phyloP scores from a whole-genome alignment of 768 basidiomycete genomes.

The Boletus rufocinnamomeus region DNA sequence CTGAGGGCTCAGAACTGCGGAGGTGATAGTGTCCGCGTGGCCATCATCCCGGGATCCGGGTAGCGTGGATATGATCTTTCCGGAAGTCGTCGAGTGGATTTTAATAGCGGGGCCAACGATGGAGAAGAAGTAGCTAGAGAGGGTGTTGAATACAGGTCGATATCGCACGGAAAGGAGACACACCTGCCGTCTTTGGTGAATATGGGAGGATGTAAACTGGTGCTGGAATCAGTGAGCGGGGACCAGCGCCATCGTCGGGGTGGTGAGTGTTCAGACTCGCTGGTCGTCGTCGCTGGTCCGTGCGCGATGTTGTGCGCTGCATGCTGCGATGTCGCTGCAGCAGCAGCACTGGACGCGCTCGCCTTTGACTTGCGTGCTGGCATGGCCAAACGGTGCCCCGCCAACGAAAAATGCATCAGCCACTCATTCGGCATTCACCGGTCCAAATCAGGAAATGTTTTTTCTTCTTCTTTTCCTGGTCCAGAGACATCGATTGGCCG shows the following conservation, averaged over 20 bases:
- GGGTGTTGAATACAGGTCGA: constrained; percentile 15
- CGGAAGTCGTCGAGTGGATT: constrained; percentile 78
- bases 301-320: constrained; percentile 14
- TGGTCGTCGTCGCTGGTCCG: constrained; percentile 14
- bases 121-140: constrained; percentile 82
- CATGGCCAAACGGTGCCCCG: constrained; percentile 16
- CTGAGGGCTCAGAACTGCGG: constrained; percentile 74
- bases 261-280: constrained; percentile 2
- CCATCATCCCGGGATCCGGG: constrained; percentile 48
- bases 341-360: constrained; percentile 42
- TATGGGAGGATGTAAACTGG: constrained; percentile 66
- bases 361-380: constrained; percentile 51
- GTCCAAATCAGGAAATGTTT: constrained; percentile 18
- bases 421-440: constrained; percentile 28
- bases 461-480: background rate
- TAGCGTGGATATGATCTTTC: constrained; percentile 82
- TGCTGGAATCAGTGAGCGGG: constrained; percentile 66
- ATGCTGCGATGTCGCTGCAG: constrained; percentile 12
- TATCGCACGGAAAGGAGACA: constrained; percentile 20
- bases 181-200: constrained; percentile 91
- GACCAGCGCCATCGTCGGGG: constrained; percentile 56
- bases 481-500: background rate
- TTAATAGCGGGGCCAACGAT: constrained; percentile 80
- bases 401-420: constrained; percentile 26
- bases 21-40: constrained; percentile 61